Evolutionary conservation across 2,329 filamentous ascomycete genomes (phyloP), one percentile per base, ranked within the genome.

Genomic region (Plectosphaerella plurivora): DNA sequence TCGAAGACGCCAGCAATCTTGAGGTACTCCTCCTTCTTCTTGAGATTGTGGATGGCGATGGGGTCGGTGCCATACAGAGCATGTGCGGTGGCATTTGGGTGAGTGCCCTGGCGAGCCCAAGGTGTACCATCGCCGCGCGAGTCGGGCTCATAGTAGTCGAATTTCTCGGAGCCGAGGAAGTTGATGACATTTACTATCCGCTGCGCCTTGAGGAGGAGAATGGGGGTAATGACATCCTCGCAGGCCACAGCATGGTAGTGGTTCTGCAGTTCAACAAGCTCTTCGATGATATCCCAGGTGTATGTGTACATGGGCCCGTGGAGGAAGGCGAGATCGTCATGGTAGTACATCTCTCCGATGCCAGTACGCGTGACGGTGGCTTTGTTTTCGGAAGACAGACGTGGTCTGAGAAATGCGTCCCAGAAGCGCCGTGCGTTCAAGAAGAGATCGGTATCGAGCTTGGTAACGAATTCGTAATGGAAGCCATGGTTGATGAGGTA

Each of bases 271-370:
- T 47, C 45, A 5, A 59, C 53, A 2, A 68, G 51, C 16, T 64
- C 51, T 49, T 63, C 56, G 6, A 67, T 57, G 59, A 67, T 60
- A 47, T 68, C 66, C 65, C 65, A 67, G 4, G 65, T 66, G 4
- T 62, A 51, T 14, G 66, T 67, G 58, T 68, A 68, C 59, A 68
- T 65, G 24, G 65, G 60, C 5, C 65, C 65, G 28, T 67, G 64
- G 1, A 65, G 64, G 48, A 64, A 67, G 3, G 58, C 59, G 39
- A 61, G 58, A 49, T 63, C 60, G 54, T 59, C 53, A 5, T 49
- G 48, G 18, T 63, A 64, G 53, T 61, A 68, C 10, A 63, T 56
- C 54, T 66, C 59, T 5, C 60, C 65, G 15, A 68, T 63, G 6
- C 65, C 56, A 5, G 65, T 68, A 11, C 54, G 55, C 2, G 58